Percentiles rank a stretch among this genome's conserved stretches.
Conservation (phyloP, 345 rosid genomes). For the Syzygium oleosum region DNA sequence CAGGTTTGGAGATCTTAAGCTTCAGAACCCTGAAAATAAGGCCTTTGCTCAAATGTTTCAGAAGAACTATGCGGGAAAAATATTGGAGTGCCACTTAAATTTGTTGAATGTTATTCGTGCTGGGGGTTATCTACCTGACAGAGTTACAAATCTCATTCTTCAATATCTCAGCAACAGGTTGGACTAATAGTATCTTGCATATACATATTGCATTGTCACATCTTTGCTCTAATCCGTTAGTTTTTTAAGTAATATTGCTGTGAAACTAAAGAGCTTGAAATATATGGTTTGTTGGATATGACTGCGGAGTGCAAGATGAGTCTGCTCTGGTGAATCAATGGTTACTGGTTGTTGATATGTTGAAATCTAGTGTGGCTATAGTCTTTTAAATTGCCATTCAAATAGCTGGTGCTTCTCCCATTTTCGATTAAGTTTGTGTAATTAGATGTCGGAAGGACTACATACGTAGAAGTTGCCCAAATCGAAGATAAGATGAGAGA, state of each 20-base stretch:
- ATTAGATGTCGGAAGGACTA: neutral
- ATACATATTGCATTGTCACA: neutral
- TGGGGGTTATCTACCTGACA: slow-evolving; percentile 95
- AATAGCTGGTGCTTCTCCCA: neutral
- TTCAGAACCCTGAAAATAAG: slow-evolving; percentile 77
- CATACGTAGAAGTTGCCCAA: neutral
- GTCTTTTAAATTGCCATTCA: neutral
- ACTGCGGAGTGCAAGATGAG: neutral
- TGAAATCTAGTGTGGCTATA: neutral
- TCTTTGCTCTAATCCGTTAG: neutral
- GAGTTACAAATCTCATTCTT: slow-evolving; percentile 93
- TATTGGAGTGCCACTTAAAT: slow-evolving; percentile 89
- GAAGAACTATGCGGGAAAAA: slow-evolving; percentile 87
- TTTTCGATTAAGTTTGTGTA: neutral
- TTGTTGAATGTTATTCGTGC: slow-evolving; percentile 64
- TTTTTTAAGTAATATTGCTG: neutral
- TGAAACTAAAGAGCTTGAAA: neutral
- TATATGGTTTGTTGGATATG: neutral
- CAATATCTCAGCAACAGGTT: slow-evolving; percentile 95
- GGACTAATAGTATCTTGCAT: neutral
- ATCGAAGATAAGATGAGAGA: neutral
- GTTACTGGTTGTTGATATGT: neutral
- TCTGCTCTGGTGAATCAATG: neutral
- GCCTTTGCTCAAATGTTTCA: slow-evolving; percentile 90
- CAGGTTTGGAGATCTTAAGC: slow-evolving; percentile 96